Evolutionary conservation across 129 eudicot species (phyloP), one percentile per base, ranked within the genome.

Genomic region (Apium graveolens): DNA sequence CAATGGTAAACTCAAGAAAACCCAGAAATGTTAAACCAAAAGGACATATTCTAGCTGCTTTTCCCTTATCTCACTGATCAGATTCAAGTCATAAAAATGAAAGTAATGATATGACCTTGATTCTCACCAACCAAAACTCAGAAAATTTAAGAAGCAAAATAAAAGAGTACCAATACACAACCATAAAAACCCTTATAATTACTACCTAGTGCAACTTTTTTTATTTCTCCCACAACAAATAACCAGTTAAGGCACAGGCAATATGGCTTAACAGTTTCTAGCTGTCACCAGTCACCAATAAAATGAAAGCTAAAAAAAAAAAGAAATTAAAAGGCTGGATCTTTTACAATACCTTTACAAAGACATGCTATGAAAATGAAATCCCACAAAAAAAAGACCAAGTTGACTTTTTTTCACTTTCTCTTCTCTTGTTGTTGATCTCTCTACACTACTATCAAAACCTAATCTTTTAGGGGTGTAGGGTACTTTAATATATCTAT

Each of bases 401-500:
- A 14, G 70, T 65, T 65, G 70, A 65, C 71, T 65, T 32, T 65
- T 31, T 65, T 65, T 29, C 14, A 29, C 71, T 65, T 65, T 65
- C 71, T 31, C 39, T 13, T 31, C 39, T 13, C 71, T 63, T 46
- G 21, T 65, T 14, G 18, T 65, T 13, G 14, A 32, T 32, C 71
- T 65, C 71, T 0, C 71, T 5, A 31, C 24, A 29, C 39, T 65
- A 31, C 34, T 32, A 13, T 65, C 71, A 11, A 65, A 65, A 31
- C 79, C 84, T 80, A 80, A 24, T 55, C 66, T 32, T 57, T 0
- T 10, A 57, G 32, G 16, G 16, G 1, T 7, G 12, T 3, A n/a
- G 14, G 29, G 29, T 10, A n/a, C 66, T 83, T 27, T 86, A 79
- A 79, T 76, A 71, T 79, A 57, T 81, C 74, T 85, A 74, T 32